Evolutionary conservation across 2,329 filamentous ascomycete species (phyloP).

Genomic region (Botrytis deweyae): DNA sequence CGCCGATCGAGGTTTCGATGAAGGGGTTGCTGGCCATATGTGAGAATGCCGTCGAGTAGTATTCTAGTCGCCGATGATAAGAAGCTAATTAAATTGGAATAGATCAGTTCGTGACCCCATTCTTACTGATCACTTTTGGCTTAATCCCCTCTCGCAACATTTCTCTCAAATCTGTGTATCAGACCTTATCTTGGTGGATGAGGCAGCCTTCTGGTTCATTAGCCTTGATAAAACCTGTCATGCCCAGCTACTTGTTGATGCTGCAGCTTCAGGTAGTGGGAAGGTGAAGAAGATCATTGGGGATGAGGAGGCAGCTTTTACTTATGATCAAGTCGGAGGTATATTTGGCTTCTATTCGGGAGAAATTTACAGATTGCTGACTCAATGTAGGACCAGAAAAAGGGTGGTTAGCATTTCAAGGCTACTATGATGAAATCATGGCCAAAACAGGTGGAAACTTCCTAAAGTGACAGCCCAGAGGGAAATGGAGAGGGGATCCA

Average conservation of each 20-base stretch:
- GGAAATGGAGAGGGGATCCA: not conserved
- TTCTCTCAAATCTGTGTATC: constrained; percentile 62
- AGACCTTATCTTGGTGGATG: constrained; percentile 64
- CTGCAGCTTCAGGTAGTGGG: constrained; percentile 58
- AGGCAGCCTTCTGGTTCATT: constrained; percentile 54
- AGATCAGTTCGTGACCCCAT: constrained; percentile 46
- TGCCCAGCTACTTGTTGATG: constrained; percentile 53
- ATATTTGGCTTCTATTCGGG: not conserved
- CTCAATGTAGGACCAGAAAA: constrained; percentile 44
- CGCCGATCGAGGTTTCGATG: constrained; percentile 43
- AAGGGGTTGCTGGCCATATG: constrained; percentile 64
- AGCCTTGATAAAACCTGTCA: constrained; percentile 49
- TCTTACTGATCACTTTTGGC: constrained; percentile 44
- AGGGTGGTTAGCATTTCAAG: constrained; percentile 53
- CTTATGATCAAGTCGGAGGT: constrained; percentile 62
- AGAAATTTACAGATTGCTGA: not conserved
- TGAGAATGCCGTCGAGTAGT: constrained; percentile 14
- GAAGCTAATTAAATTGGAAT: not conserved
- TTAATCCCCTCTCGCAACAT: constrained; percentile 64
- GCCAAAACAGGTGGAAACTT: constrained; percentile 51
- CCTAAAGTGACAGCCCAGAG: constrained; percentile 37
- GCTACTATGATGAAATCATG: constrained; percentile 54
- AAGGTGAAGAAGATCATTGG: constrained; percentile 59
- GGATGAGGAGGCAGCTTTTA: constrained; percentile 66
- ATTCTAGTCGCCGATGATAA: constrained; percentile 11